Base-by-base conservation (phyloP, 805 yeast species). In the Suhomyces prunicola region DNA sequence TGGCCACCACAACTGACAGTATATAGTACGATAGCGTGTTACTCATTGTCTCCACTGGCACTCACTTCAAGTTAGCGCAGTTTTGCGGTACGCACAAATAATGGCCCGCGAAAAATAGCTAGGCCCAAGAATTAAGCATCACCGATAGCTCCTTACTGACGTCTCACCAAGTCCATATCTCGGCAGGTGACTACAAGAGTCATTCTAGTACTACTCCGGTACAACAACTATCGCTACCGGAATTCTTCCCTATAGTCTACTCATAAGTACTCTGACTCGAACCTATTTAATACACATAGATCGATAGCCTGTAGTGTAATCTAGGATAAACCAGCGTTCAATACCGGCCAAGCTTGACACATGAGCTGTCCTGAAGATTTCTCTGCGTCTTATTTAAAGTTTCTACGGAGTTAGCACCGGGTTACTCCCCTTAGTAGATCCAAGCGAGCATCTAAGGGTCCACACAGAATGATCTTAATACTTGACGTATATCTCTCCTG, bases 1-100 rank as follows among this genome's bases (percentile, higher is more conserved):
- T 57, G 7, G 71, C 66, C 15, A 44, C 46, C 6, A 57, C 53
- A 17, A 64, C 61, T 13, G 55, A 52, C 52, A 58, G 65, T 36
- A 70, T 62, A 48, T 68, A 69, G 13, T 59, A 36, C 26, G 42
- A 27, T 12, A 50, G 41, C 15, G 48, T 50, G 26, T 27, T 46
- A n/a, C 44, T 31, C 50, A 47, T 47, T 9, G 42, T 19, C 12
- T 5, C 19, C 5, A n/a, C 19, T 15, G 7, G 23, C 23, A 39
- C 42, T 33, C 31, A 10, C 5, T 33, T 5, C 13, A 4, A 29
- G 36, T 13, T 31, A 31, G 7, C 35, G 9, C 17, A 33, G 36
- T 12, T 29, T 33, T 17, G 36, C 36, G n/a, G 17, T 33, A 33
- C 36, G 17, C 36, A 33, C 17, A 33, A 33, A n/a, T 33, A 33